phyloP scores from a whole-genome alignment of 2,329 filamentous ascomycete species.

The Colletotrichum sp. region DNA sequence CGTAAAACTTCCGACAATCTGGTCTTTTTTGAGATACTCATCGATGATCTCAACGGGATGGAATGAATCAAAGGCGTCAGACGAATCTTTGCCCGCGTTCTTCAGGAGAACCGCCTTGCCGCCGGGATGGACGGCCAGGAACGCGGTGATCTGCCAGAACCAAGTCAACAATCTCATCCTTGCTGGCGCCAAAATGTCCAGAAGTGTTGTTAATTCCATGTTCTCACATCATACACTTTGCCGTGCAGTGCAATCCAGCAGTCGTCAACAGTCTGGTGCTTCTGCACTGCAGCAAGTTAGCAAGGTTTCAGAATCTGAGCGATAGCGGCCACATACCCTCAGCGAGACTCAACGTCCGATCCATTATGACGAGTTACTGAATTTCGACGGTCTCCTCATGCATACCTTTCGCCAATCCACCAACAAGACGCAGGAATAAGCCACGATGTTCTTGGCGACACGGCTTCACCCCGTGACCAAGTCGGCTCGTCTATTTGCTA shows the following conservation, averaged over 20 bases:
- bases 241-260: constrained; percentile 88
- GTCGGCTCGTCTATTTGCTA: neutral
- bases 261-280: constrained; percentile 75
- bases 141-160: constrained; percentile 54
- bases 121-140: constrained; percentile 78
- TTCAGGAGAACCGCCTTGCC: constrained; percentile 81
- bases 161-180: neutral
- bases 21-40: constrained; percentile 72
- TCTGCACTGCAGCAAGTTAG: constrained; percentile 61
- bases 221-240: constrained; percentile 80
- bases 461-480: neutral
- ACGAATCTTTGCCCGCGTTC: constrained; percentile 81
- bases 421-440: neutral
- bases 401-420: neutral
- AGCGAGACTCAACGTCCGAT: neutral
- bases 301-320: too few relatives aligned
- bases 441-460: neutral
- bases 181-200: neutral
- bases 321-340: neutral
- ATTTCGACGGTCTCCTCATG: neutral
- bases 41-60: constrained; percentile 83
- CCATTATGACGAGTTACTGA: neutral
- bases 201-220: neutral
- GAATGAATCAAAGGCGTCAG: constrained; percentile 84
- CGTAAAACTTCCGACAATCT: constrained; percentile 74